Conservation (phyloP, 805 yeast genomes). For the Wickerhamomyces rabaulensis region DNA sequence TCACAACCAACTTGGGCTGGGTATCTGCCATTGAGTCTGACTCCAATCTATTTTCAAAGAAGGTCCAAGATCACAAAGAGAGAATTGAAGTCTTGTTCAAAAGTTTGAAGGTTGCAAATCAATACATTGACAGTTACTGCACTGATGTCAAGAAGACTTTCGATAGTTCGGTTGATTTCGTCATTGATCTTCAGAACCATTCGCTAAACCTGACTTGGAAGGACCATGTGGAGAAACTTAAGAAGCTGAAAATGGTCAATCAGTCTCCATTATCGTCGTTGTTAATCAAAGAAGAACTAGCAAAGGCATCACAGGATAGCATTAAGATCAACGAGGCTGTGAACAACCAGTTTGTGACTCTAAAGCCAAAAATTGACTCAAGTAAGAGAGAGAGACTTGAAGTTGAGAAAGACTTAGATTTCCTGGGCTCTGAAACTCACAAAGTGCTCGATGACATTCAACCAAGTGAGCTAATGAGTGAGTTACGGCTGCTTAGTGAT, state of each 20-base stretch:
- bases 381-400: constrained; percentile 31
- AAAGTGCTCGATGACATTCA: constrained; percentile 20
- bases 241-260: constrained; percentile 7
- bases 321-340: constrained; percentile 14
- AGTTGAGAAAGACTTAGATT: constrained; percentile 38
- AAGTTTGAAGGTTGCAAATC: constrained; percentile 41
- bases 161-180: constrained; percentile 31
- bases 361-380: constrained; percentile 30
- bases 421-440: constrained; percentile 34
- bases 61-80: constrained; percentile 23
- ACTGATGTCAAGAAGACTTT: constrained; percentile 44
- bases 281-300: constrained; percentile 22
- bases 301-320: constrained; percentile 21
- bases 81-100: constrained; percentile 39
- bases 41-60: constrained; percentile 28
- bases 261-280: constrained; percentile 9
- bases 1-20: constrained; percentile 50
- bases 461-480: constrained; percentile 13
- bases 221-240: constrained; percentile 8
- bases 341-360: constrained; percentile 18
- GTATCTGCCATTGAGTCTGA: constrained; percentile 41
- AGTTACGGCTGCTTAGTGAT: constrained; percentile 14
- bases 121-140: constrained; percentile 44
- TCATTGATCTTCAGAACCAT: constrained; percentile 34
- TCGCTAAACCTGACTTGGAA: constrained; percentile 29